These are phyloP conservation scores for Arabidopsis suecica DNA, from an alignment of 345 rosid genomes.

Conservation along the genomic window DNA sequence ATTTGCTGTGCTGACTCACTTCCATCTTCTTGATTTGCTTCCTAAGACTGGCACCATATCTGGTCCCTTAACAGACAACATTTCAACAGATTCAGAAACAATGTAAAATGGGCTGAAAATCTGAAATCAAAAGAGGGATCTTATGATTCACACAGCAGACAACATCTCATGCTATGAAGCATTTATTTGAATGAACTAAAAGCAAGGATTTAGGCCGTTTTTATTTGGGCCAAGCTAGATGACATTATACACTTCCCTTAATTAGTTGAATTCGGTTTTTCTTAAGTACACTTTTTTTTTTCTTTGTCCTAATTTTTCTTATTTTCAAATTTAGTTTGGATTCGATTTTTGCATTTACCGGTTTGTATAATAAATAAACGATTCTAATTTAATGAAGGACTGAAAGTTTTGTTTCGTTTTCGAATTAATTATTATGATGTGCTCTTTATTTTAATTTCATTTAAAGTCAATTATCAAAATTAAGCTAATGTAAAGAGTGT, in stretches of 20 bases:
- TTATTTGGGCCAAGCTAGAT: too few species aligned
- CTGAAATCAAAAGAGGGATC: not conserved
- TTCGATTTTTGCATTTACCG: not conserved
- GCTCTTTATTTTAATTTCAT: not conserved
- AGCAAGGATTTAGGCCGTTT: too few species aligned
- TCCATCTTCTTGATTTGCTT: slow-evolving; percentile 78
- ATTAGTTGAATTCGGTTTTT: too few species aligned
- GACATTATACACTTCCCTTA: not conserved
- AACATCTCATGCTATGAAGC: too few species aligned
- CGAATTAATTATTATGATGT: not conserved
- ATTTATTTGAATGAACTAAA: too few species aligned
- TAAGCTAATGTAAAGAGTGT: not conserved
- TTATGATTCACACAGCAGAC: too few species aligned
- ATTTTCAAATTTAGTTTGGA: not conserved
- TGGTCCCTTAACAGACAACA: slow-evolving; percentile 48
- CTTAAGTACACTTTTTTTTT: not conserved
- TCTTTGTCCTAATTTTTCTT: not conserved
- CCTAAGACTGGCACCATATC: slow-evolving; percentile 71
- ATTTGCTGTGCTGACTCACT: slow-evolving; percentile 70
- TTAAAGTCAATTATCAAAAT: slow-evolving; percentile 19
- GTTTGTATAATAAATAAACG: not conserved
- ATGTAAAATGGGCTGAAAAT: not conserved
- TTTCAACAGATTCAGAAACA: not conserved
- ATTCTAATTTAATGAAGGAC: not conserved
- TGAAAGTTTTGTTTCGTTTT: not conserved